Evolutionary conservation across 106 monocot genomes (phyloP).

Genomic region (Iris macrosiphon): DNA sequence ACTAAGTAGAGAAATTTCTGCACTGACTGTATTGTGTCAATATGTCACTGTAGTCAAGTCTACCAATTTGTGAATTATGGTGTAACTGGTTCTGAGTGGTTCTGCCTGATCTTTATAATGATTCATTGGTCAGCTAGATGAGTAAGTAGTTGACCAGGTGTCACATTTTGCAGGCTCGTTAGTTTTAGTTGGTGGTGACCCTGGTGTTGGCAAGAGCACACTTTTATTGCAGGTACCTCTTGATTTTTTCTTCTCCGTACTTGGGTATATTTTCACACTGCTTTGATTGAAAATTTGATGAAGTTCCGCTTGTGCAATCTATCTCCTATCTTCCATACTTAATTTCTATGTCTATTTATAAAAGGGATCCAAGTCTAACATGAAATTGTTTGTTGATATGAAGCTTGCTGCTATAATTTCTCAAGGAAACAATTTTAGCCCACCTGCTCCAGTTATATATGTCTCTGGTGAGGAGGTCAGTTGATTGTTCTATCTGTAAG

Average conservation of each 20-base stretch:
- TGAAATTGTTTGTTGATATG: conserved; percentile 22
- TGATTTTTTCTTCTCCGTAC: not conserved
- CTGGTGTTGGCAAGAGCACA: conserved; percentile 98
- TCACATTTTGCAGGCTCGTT: conserved; percentile 81
- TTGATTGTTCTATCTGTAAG: too few relatives aligned
- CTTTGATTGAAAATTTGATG: not conserved
- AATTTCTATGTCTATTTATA: not conserved
- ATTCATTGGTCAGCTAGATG: too few relatives aligned
- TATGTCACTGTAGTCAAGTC: too few relatives aligned
- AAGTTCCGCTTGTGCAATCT: not conserved
- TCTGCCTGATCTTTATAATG: not conserved
- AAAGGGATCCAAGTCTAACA: too few relatives aligned
- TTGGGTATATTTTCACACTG: too few relatives aligned
- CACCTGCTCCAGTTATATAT: conserved; percentile 63
- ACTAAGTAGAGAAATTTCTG: too few relatives aligned
- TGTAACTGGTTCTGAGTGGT: not conserved
- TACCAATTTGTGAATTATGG: too few relatives aligned
- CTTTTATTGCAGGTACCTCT: conserved; percentile 76
- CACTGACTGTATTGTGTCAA: too few relatives aligned
- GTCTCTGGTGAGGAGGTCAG: conserved; percentile 98
- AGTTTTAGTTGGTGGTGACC: conserved; percentile 95
- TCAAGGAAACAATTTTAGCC: conserved; percentile 25
- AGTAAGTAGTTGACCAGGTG: too few relatives aligned
- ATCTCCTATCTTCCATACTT: conserved; percentile 1
- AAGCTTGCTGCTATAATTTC: conserved; percentile 77